These are phyloP conservation scores for Dictyostelium firmibasis DNA, from an alignment of 78 protist species.

Conservation along the genomic window DNA sequence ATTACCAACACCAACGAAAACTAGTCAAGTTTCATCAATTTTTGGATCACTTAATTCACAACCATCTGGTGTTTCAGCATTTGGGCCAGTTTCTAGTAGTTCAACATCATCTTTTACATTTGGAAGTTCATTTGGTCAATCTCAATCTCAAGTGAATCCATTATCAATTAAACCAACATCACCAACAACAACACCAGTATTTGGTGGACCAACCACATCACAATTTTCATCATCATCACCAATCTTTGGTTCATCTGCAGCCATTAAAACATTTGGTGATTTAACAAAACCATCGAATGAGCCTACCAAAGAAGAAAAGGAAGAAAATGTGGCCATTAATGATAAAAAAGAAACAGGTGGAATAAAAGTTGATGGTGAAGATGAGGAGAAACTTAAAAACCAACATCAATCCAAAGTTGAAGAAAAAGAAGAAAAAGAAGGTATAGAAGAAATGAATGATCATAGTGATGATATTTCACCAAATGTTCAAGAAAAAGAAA, in stretches of 20 bases:
- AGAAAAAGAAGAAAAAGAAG: neutral
- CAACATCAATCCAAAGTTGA: neutral
- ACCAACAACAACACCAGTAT: neutral
- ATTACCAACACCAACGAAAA: neutral
- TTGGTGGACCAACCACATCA: neutral
- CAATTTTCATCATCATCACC: neutral
- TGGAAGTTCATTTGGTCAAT: neutral
- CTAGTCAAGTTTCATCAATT: neutral
- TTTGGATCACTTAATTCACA: neutral
- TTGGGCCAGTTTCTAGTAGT: neutral
- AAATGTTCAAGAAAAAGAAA: neutral
- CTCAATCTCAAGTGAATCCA: neutral
- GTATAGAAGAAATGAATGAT: neutral
- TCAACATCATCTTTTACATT: neutral
- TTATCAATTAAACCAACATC: neutral
- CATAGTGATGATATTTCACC: neutral
- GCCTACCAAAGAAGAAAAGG: neutral
- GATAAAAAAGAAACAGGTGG: neutral
- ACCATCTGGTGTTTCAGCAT: neutral
- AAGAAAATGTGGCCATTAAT: too few species aligned
- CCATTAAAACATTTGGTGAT: neutral
- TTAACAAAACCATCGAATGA: neutral
- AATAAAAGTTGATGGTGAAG: neutral
- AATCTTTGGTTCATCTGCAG: neutral
- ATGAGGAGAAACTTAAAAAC: neutral